Base-by-base conservation (phyloP, 2,329 filamentous ascomycete genomes). In the Sarocladium brachiariae region DNA sequence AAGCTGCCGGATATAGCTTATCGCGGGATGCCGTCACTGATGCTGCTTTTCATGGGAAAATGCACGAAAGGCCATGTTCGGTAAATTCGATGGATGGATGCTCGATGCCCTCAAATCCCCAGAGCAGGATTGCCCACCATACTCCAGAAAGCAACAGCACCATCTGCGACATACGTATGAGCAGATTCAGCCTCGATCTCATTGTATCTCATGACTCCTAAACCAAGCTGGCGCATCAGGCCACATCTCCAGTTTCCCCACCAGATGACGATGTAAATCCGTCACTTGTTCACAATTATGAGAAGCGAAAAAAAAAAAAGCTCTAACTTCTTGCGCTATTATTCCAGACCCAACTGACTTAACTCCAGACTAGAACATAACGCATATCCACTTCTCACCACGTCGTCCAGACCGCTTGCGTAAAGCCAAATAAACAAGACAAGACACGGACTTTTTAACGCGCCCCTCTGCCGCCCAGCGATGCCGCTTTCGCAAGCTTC, bases 391-490 rank as follows among this genome's bases (percentile, higher is more conserved):
- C 9, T 13, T 18, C 11, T 6, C 33, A 35, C 33, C 7, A 10
- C 39, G 16, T 37, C 34, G 14, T n/a, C 27, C 13, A 30, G 27
- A 13, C 27, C 27, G 13, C 13, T 30, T 7, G 7, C 27, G 13
- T 7, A 30, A 30, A 30, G 27, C 27, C 27, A 30, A 30, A 30
- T 30, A 30, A 30, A 30, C 27, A 30, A 7, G 13, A 13, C 27
- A 30, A 37, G 7, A 37, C 34, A 16, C n/a, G 18, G 16, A 7
- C 34, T n/a, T 7, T 10, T 65, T 64, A 83, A 58, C 70, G 76
- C 6, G 78, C 78, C 34, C 78, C 80, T 60, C 80, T 71, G 3
- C 80, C 80, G 33, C 73, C 75, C 50, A 81, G 60, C 23, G 77
- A 76, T 9, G 77, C 73, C 19, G 71, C 63, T 58, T 71, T 70